Evolutionary conservation across 805 yeast genomes (phyloP).

Genomic region (Priceomyces haplophilus): DNA sequence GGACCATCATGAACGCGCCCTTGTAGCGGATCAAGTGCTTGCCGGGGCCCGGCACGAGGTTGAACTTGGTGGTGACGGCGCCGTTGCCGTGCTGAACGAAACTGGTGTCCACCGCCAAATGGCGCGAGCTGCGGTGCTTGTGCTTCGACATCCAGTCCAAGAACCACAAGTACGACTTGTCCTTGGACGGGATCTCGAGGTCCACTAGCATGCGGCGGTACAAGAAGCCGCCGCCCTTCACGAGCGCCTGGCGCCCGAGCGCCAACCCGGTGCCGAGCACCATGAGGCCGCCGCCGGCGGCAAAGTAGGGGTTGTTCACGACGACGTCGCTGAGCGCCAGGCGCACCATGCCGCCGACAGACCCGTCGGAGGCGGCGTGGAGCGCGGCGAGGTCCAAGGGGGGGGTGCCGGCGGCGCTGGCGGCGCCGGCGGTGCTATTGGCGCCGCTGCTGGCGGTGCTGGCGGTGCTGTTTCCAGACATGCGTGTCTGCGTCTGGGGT

Average conservation of each 20-base stretch:
- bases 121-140: conserved; percentile 73
- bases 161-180: conserved; percentile 92
- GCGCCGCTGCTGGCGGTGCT: neutral
- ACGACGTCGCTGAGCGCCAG: conserved; percentile 52
- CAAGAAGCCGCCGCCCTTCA: conserved; percentile 60
- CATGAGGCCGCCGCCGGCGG: conserved; percentile 99
- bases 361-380: conserved; percentile 46
- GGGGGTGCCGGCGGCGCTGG: neutral
- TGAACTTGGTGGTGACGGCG: conserved; percentile 78
- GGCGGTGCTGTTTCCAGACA: neutral
- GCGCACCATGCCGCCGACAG: conserved; percentile 29
- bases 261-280: conserved; percentile 88
- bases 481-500: neutral
- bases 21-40: conserved; percentile 81
- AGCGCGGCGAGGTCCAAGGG: conserved; percentile 8
- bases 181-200: conserved; percentile 88
- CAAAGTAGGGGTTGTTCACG: conserved; percentile 85
- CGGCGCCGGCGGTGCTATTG: neutral
- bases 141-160: conserved; percentile 92
- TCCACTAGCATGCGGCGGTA: conserved; percentile 87
- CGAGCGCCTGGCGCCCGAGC: conserved; percentile 64
- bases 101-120: conserved; percentile 84
- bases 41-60: conserved; percentile 97
- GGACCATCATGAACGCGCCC: conserved; percentile 85
- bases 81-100: conserved; percentile 91